Percentiles rank a stretch among this genome's conserved stretches.
Conservation (phyloP, 768 basidiomycete species). For the Mycena metata region DNA sequence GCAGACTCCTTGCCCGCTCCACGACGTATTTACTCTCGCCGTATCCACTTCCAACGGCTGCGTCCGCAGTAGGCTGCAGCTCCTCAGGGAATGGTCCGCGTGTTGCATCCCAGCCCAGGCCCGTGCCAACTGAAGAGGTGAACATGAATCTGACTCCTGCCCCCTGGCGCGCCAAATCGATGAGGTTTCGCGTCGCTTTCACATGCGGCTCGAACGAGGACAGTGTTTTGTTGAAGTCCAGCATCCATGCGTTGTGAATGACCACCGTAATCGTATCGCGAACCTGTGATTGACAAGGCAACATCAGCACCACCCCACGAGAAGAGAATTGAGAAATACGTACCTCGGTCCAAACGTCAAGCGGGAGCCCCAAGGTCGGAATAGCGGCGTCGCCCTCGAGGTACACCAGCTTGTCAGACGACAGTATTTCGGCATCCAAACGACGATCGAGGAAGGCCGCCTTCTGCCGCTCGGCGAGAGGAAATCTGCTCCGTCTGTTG, state of each 20-base stretch:
- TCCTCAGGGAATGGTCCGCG: constrained; percentile 52
- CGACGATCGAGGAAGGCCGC: constrained; percentile 27
- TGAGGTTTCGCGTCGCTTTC: constrained; percentile 55
- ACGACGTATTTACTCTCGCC: constrained; percentile 52
- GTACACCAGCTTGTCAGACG: constrained; percentile 39
- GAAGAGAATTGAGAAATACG: neutral
- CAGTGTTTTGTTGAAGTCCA: constrained; percentile 62
- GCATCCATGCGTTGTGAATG: constrained; percentile 60
- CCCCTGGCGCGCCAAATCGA: constrained; percentile 52
- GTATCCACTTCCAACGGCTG: constrained; percentile 49
- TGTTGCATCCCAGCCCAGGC: constrained; percentile 42
- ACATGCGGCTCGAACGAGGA: constrained; percentile 61
- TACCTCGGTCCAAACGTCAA: constrained; percentile 40
- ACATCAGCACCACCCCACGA: neutral
- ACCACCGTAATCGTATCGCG: constrained; percentile 45
- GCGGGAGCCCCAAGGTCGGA: constrained; percentile 42
- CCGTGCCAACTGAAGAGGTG: constrained; percentile 52
- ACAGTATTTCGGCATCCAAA: constrained; percentile 21
- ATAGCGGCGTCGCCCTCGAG: constrained; percentile 45
- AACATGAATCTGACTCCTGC: constrained; percentile 49
- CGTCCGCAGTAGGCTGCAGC: constrained; percentile 43
- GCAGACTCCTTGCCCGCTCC: constrained; percentile 45
- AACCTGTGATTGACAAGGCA: neutral
- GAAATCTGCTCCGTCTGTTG: constrained; percentile 38
- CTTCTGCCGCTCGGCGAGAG: constrained; percentile 9